Base-by-base conservation (phyloP, 805 yeast genomes). In the Barnettozyma populi region DNA sequence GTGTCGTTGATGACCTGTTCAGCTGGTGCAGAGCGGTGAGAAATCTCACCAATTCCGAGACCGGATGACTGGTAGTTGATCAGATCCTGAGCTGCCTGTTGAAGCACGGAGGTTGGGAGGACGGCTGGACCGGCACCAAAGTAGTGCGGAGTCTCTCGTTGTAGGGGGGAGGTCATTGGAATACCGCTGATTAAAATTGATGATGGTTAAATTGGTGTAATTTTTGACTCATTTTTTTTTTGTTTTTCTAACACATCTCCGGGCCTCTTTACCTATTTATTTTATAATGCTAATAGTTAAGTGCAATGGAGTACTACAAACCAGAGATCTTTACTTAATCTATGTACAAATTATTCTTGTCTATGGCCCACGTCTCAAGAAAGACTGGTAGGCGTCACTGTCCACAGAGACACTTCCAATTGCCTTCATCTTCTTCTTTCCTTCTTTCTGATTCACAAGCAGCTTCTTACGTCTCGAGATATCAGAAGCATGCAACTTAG, bases 51-150 rank as follows among this genome's bases (percentile, higher is more conserved):
- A 41, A 89, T 76, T 39, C 99, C 99, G 48, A 94, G 74, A 24
- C 90, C 95, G 31, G 74, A 70, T 37, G 71, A 74, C 46, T 85
- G 71, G 67, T 79, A 94, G 60, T 82, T 79, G 52, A 94, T 64
- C 53, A 94, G 72, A 64, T 94, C 98, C 29, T 66, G 63, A 2
- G 97, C 95, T 5, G 97, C 96, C 69, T 87, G 84, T 68, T 88
- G 84, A 46, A 94, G 75, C 2, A 92, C 98, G 4, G 68, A 61
- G 3, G 92, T 81, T 31, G 98, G 97, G 39, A 94, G 74, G 45
- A 83, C 76, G 1, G 99, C 99, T 43, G 99, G 99, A 13, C 99
- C 99, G n/a, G 99, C 98, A 48, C 98, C 99, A 61, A 89, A 94
- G 65, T 94, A 87, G 61, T 79, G 72, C 47, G 90, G 89, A 60